A percentile compares a stretch with the other conserved stretches of the same genome.
Evolutionary conservation across 768 basidiomycete genomes (phyloP).

Genomic region (Suillus spraguei): DNA sequence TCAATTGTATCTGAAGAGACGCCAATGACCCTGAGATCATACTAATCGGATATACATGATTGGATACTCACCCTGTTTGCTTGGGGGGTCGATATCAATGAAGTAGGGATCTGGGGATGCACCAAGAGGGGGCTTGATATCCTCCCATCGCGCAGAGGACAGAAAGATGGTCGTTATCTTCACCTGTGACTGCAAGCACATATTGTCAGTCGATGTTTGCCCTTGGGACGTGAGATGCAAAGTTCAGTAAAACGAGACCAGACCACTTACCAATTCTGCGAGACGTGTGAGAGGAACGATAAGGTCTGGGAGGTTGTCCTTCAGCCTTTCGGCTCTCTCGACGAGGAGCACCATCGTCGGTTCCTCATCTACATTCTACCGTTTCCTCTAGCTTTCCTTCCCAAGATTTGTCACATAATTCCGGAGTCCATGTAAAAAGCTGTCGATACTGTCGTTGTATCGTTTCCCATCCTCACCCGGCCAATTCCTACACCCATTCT

Average conservation of each 20-base stretch:
- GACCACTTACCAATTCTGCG: conserved; percentile 61
- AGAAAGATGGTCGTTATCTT: conserved; percentile 63
- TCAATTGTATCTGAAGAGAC: conserved; percentile 33
- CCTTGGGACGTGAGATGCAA: conserved; percentile 2
- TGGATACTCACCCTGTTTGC: conserved; percentile 55
- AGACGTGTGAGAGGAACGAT: conserved; percentile 72
- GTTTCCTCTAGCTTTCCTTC: conserved; percentile 30
- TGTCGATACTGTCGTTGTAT: conserved; percentile 69
- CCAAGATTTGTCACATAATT: conserved; percentile 30
- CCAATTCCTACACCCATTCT: conserved; percentile 65
- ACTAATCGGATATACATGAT: background rate
- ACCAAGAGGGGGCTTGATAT: conserved; percentile 68
- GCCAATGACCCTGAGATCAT: background rate
- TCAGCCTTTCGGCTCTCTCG: conserved; percentile 69
- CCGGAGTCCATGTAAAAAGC: conserved; percentile 67
- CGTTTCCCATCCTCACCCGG: conserved; percentile 38
- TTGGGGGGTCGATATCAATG: conserved; percentile 53
- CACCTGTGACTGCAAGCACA: conserved; percentile 49
- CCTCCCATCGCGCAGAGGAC: conserved; percentile 70
- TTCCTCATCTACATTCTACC: conserved; percentile 35
- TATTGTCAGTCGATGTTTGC: conserved; percentile 9
- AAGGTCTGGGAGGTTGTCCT: conserved; percentile 61
- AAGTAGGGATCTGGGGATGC: conserved; percentile 76
- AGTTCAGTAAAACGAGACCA: background rate
- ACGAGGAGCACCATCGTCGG: conserved; percentile 58